Evolutionary conservation across 192 early-diverging fungal genomes (phyloP), one percentile per base, ranked within the genome.

Genomic region (Diversispora epigaea): DNA sequence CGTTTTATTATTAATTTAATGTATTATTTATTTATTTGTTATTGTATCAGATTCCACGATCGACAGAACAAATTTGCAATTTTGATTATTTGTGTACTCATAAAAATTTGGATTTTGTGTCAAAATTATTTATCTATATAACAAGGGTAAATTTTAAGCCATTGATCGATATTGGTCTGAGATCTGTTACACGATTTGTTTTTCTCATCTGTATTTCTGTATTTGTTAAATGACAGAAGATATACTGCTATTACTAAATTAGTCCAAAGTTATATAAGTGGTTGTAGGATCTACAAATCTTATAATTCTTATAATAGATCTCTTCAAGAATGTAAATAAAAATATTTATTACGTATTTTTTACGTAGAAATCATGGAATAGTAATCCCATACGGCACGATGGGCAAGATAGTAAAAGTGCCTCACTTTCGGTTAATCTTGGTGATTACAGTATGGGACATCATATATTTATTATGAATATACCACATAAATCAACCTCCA

Each of bases 231-330:
- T 65, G 43, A 19, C 63, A 65, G 63, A 58, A 58, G 56, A 17
- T 6, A 17, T 11, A 58, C 56, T 6, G 22, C 17, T 25, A 58
- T 58, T 58, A 58, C 56, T 58, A 25, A 58, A 58, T 17, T 58
- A 58, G 32, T 65, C 63, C 63, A 65, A 65, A 39, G 19, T 65
- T 65, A 45, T 65, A 65, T 65, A 65, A 25, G 63, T 65, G 63
- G 63, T 65, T 65, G 32, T 39, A 65, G 40, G 40, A 65, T 65
- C 40, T 65, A 65, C 63, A 69, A 69, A 69, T 10, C 47, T 69
- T 22, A 69, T 69, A 69, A 50, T 49, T 15, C 4, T 39, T 19
- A 22, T 55, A 44, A 52, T 69, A 49, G 21, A 6, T 4, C 49
- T 47, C 39, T 69, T 54, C 67, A 69, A 49, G 67, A 50, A 69